A percentile compares a stretch with the other conserved stretches of the same genome.
phyloP scores from a whole-genome alignment of 2,329 filamentous ascomycete genomes.

The Fusarium transvaalense region DNA sequence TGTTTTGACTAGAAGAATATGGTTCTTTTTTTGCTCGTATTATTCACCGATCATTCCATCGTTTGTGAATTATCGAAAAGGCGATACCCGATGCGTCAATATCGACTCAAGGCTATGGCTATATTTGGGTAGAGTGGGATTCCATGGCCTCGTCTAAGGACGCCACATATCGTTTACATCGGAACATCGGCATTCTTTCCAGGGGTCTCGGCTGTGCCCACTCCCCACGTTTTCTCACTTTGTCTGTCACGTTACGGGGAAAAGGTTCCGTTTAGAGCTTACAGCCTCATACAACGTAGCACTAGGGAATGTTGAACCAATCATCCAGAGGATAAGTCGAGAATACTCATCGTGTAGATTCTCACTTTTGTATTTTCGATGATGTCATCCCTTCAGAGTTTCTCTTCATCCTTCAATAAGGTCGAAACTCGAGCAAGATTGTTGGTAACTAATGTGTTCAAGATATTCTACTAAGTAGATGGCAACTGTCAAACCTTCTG shows the following conservation, averaged over 20 bases:
- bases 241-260: slow-evolving; percentile 14
- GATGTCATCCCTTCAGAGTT: no score
- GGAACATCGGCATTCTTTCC: slow-evolving; percentile 11
- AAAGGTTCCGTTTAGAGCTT: neutral
- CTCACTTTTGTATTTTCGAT: no score
- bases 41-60: slow-evolving; percentile 24
- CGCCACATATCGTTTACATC: slow-evolving; percentile 13
- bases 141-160: neutral
- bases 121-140: neutral
- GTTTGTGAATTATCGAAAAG: slow-evolving; percentile 1
- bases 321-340: no score
- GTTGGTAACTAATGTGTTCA: no score
- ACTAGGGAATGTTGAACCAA: no score
- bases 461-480: no score
- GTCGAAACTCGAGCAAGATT: no score
- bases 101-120: neutral
- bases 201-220: slow-evolving; percentile 16
- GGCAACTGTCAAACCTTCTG: no score
- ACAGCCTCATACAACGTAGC: neutral
- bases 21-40: slow-evolving; percentile 9
- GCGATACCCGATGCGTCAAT: slow-evolving; percentile 11
- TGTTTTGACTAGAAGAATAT: neutral
- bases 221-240: slow-evolving; percentile 22
- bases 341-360: no score
- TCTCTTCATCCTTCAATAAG: no score